Evolutionary conservation across 768 basidiomycete genomes (phyloP).

Genomic region (Tulasnella calospora): DNA sequence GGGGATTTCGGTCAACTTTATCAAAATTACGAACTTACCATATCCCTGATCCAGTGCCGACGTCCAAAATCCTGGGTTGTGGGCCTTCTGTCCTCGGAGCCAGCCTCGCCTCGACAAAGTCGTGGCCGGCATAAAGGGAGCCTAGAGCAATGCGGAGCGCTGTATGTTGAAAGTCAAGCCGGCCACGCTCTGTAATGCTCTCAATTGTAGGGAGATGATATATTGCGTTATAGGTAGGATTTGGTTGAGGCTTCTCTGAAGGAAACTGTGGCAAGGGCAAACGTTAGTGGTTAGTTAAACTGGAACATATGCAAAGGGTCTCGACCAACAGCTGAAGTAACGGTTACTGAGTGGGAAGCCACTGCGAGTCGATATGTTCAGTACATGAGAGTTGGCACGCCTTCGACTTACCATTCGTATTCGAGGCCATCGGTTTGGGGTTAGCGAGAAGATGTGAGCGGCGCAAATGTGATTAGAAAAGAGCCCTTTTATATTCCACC

Average conservation of each 20-base stretch:
- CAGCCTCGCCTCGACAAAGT: neutral
- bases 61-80: neutral
- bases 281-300: neutral
- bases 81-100: neutral
- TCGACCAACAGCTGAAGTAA: neutral
- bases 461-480: neutral
- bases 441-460: neutral
- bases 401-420: neutral
- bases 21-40: neutral
- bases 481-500: neutral
- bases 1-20: neutral
- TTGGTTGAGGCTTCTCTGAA: neutral
- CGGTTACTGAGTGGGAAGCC: neutral
- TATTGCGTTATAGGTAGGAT: neutral
- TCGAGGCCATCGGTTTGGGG: neutral
- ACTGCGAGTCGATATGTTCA: neutral
- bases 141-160: slow-evolving; percentile 1
- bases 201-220: neutral
- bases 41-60: slow-evolving; percentile 1
- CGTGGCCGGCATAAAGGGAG: slow-evolving; percentile 7
- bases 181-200: neutral
- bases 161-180: slow-evolving; percentile 8
- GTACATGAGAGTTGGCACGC: neutral
- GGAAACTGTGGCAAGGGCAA: neutral
- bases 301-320: neutral